Percentiles rank a stretch among this genome's conserved stretches.
Conservation (phyloP, 257 asterid genomes). For the Ilex asprella region DNA sequence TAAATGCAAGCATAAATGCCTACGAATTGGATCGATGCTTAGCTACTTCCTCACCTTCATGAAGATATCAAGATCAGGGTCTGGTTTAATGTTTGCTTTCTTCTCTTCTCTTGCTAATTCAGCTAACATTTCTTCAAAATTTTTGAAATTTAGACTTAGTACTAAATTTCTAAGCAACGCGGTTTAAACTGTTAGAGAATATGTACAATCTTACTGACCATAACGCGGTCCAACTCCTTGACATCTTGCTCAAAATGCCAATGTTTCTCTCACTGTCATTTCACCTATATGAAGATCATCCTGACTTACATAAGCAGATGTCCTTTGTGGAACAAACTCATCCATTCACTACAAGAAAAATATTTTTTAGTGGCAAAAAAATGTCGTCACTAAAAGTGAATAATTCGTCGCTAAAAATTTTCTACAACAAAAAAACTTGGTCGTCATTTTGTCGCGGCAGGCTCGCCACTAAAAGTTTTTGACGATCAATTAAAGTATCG, state of each 20-base stretch:
- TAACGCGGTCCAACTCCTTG: slow-evolving; percentile 88
- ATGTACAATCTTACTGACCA: slow-evolving; percentile 29
- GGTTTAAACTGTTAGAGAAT: neutral
- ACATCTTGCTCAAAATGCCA: slow-evolving; percentile 89
- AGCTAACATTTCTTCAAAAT: slow-evolving; percentile 53
- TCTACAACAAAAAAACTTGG: too few relatives aligned
- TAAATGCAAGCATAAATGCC: neutral
- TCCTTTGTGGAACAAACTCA: slow-evolving; percentile 19
- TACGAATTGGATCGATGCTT: neutral
- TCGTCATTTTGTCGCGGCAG: too few relatives aligned
- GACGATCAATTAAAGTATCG: too few relatives aligned
- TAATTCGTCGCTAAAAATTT: too few relatives aligned
- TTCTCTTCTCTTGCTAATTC: slow-evolving; percentile 85
- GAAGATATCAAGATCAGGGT: slow-evolving; percentile 73
- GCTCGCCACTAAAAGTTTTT: too few relatives aligned
- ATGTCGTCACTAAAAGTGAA: too few relatives aligned
- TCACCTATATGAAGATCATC: slow-evolving; percentile 83
- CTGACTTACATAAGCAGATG: slow-evolving; percentile 80
- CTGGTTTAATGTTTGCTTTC: slow-evolving; percentile 76
- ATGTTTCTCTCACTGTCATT: slow-evolving; percentile 82
- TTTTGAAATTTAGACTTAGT: neutral
- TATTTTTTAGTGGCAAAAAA: too few relatives aligned
- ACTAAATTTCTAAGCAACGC: too few relatives aligned
- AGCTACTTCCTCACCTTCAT: slow-evolving; percentile 57
- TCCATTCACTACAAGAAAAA: slow-evolving; percentile 1